Evolutionary conservation across 2,329 filamentous ascomycete genomes (phyloP).

Genomic region (Colletotrichum euphorbiae): DNA sequence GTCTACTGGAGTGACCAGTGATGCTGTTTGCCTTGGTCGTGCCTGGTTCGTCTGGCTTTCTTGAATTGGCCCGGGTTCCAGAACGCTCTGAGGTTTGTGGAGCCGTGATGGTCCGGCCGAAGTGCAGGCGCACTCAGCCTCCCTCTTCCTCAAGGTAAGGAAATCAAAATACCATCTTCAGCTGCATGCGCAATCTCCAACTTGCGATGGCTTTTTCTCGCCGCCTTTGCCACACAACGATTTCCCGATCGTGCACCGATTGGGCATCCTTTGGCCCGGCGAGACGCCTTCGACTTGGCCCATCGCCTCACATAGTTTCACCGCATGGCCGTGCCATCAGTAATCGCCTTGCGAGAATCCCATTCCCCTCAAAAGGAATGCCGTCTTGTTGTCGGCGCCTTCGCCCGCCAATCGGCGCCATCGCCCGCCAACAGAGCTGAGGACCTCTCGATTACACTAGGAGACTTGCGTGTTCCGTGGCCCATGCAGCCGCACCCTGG

Average conservation of each 20-base stretch:
- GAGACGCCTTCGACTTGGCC: constrained; percentile 7
- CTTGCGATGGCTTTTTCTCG: constrained; percentile 28
- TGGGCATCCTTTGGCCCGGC: constrained; percentile 2
- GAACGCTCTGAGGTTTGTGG: constrained; percentile 36
- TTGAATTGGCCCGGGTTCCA: constrained; percentile 33
- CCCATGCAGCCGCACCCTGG: background rate
- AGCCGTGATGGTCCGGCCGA: constrained; percentile 14
- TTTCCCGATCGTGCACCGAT: constrained; percentile 15
- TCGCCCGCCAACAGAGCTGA: background rate
- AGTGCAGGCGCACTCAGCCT: constrained; percentile 27
- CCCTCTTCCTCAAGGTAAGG: background rate
- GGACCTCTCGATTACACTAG: background rate
- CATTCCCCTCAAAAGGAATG: background rate
- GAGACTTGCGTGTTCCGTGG: background rate
- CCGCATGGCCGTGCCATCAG: constrained; percentile 26
- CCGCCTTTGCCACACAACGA: constrained; percentile 14
- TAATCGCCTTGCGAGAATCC: constrained; percentile 25
- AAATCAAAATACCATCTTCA: constrained; percentile 31
- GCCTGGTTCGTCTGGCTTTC: background rate
- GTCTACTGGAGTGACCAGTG: background rate
- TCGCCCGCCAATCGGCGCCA: background rate
- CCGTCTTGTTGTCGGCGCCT: background rate
- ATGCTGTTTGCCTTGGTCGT: constrained; percentile 7
- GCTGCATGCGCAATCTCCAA: constrained; percentile 34
- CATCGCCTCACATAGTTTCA: constrained; percentile 13